A percentile compares a stretch with the other conserved stretches of the same genome.
Evolutionary conservation across 805 yeast species (phyloP).

Genomic region (Saturnispora ahearnii): DNA sequence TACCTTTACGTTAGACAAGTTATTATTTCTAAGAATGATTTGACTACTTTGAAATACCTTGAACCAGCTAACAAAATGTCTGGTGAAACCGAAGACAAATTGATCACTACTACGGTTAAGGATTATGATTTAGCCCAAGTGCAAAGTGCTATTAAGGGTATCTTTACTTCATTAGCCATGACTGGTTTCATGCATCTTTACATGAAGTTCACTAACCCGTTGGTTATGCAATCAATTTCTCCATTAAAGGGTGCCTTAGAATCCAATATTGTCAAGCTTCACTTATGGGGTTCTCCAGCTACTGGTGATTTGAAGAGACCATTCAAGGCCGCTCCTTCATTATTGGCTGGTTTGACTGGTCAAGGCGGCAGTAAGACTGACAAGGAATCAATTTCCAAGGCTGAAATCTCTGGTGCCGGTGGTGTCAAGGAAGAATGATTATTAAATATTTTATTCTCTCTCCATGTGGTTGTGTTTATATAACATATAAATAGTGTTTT

Average conservation of each 20-base stretch:
- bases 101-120: constrained; percentile 85
- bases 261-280: constrained; percentile 84
- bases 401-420: constrained; percentile 78
- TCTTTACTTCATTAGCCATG: constrained; percentile 87
- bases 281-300: constrained; percentile 74
- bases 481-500: not conserved
- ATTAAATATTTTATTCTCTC: not conserved
- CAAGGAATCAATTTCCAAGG: constrained; percentile 75
- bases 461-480: not conserved
- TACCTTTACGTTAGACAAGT: constrained; percentile 55
- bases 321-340: constrained; percentile 69
- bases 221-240: constrained; percentile 87
- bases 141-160: constrained; percentile 67
- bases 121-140: constrained; percentile 91
- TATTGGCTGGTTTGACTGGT: constrained; percentile 48
- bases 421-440: constrained; percentile 79
- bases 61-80: constrained; percentile 74
- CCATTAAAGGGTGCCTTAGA: constrained; percentile 88
- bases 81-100: constrained; percentile 63
- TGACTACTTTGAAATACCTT: constrained; percentile 85
- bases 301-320: constrained; percentile 93
- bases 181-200: constrained; percentile 97
- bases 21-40: constrained; percentile 71
- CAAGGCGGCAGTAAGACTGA: constrained; percentile 60
- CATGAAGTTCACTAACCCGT: constrained; percentile 95